Base-by-base conservation (phyloP, 2,329 filamentous ascomycete genomes). In the Xylaria sp. region DNA sequence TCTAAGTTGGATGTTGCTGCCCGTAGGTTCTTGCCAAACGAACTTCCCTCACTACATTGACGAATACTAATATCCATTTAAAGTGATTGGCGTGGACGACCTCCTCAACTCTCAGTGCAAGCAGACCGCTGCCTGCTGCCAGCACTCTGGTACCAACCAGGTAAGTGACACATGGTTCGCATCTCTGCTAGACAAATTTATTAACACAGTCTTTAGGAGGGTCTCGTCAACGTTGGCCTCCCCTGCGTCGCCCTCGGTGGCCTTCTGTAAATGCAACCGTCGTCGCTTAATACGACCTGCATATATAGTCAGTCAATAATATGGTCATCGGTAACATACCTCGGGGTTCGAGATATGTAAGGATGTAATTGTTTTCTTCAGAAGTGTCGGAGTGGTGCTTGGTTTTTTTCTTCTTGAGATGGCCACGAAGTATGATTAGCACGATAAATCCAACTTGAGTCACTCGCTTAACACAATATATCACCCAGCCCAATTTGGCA, bases 91-190 rank as follows among this genome's bases (percentile, higher is more conserved):
- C 61, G 50, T 77, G 0, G 39, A 60, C 28, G 76, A 78, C 64
- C 36, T 77, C 36, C 72, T 78, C 46, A 70, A 78, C 55, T 70
- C 46, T 65, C 72, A 76, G 67, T 78, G 76, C 76, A 75, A 74
- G 71, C 76, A 78, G 72, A 75, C 69, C 36, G 75, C 71, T 52
- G 76, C 75, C 63, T 78, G 75, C 74, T 78, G 77, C 74, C 76
- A 78, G 73, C 67, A 74, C 74, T 74, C 74, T 50, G 74, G 73
- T 56, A 63, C 66, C 63, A 39, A 63, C 8, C 73, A 76, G 69
- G 76, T 76, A 64, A 73, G 75, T 45, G 20, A 20, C 28, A n/a
- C 18, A 34, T 13, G 15, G n/a, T 28, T 45, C 45, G 2, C 23
- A 18, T 39, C n/a, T 36, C 28, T 20, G 18, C 34, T 36, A 25